phyloP scores from a whole-genome alignment of 305 asterid species.

The Lippia alba region DNA sequence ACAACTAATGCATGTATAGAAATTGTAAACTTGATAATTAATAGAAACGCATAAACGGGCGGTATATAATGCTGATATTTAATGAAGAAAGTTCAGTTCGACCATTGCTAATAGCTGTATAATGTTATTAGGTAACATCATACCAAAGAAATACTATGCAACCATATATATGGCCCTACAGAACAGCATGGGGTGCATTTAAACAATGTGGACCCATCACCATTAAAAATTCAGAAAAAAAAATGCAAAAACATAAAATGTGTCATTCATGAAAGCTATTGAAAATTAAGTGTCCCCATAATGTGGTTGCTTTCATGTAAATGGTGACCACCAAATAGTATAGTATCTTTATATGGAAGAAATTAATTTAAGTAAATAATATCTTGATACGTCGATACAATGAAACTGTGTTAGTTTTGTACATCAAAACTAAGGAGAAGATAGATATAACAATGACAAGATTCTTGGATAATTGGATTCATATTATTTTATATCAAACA shows the following conservation, averaged over 20 bases:
- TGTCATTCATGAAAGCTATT: slow-evolving; percentile 42
- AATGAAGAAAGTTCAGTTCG: slow-evolving; percentile 18
- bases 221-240: slow-evolving; percentile 33
- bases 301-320: slow-evolving; percentile 49
- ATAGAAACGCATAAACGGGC: background rate
- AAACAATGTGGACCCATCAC: slow-evolving; percentile 55
- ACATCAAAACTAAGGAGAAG: slow-evolving; percentile 31
- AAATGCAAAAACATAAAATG: slow-evolving; percentile 53
- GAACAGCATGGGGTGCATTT: slow-evolving; percentile 50
- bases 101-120: slow-evolving; percentile 18
- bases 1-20: background rate
- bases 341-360: background rate
- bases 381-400: slow-evolving; percentile 8
- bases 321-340: slow-evolving; percentile 37
- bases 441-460: slow-evolving; percentile 24
- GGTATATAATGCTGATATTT: slow-evolving; percentile 22
- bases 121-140: slow-evolving; percentile 27
- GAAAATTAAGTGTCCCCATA: slow-evolving; percentile 48
- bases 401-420: background rate
- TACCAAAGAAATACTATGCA: slow-evolving; percentile 36
- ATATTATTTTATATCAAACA: slow-evolving; percentile 22
- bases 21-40: slow-evolving; percentile 14
- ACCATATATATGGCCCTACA: slow-evolving; percentile 67
- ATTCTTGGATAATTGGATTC: slow-evolving; percentile 7
- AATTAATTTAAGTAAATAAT: slow-evolving; percentile 10